Percentiles rank a stretch among this genome's conserved stretches.
phyloP scores from a whole-genome alignment of 257 asterid genomes.

The Asclepias syriaca region DNA sequence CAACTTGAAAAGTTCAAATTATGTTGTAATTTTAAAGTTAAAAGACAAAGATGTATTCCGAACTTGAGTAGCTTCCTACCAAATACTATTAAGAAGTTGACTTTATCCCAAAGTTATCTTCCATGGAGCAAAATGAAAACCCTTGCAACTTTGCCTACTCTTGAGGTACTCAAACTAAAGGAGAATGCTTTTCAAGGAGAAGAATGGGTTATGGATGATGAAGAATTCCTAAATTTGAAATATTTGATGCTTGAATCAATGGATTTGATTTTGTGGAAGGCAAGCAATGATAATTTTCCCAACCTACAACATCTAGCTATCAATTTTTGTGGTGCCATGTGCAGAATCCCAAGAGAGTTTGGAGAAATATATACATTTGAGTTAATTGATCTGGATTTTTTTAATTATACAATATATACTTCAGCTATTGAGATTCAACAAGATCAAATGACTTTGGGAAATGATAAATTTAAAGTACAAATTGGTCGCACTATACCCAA shows the following conservation, averaged over 20 bases:
- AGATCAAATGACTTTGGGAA: neutral
- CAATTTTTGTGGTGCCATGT: neutral
- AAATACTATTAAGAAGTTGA: slow-evolving; percentile 14
- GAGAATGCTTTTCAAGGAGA: slow-evolving; percentile 9
- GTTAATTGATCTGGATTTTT: neutral
- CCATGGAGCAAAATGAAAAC: slow-evolving; percentile 10
- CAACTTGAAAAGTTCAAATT: too few species aligned
- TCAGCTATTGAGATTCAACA: neutral
- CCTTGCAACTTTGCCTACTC: slow-evolving; percentile 15
- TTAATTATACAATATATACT: neutral
- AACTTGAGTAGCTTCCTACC: neutral
- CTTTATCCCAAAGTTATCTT: slow-evolving; percentile 2
- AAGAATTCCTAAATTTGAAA: slow-evolving; percentile 11
- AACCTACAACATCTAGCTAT: neutral
- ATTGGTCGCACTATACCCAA: neutral
- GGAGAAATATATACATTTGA: neutral
- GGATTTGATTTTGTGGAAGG: slow-evolving; percentile 3
- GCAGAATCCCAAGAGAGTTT: neutral
- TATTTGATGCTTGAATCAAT: neutral
- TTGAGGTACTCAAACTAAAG: slow-evolving; percentile 19
- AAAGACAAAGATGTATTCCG: too few species aligned
- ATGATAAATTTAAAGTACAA: neutral
- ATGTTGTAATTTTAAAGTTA: too few species aligned
- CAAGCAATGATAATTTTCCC: neutral
- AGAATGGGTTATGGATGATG: slow-evolving; percentile 20